Evolutionary conservation across 306 rosid genomes (phyloP).

Genomic region (Cajanus cajan): DNA sequence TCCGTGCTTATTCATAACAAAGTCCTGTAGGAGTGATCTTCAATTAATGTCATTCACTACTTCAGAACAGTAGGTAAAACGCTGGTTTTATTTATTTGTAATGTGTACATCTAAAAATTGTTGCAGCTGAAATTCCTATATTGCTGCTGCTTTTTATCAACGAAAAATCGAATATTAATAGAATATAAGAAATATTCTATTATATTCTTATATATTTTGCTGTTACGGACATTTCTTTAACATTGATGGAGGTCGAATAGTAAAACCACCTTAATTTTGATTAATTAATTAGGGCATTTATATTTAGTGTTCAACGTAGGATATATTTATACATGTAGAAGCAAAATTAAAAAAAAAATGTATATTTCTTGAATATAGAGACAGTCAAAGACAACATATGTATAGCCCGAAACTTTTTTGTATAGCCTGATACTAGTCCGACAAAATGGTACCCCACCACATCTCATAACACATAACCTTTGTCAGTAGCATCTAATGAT

Average conservation of each 20-base stretch:
- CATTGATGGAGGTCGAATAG: background rate
- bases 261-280: no score
- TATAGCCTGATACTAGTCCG: background rate
- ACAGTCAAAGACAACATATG: slow-evolving; percentile 21
- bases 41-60: no score
- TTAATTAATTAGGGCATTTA: background rate
- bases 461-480: slow-evolving; percentile 6
- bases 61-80: no score
- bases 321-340: background rate
- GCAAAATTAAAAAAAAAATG: background rate
- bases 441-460: slow-evolving; percentile 30
- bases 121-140: no score
- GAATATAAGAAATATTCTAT: no score
- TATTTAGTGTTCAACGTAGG: background rate
- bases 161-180: no score
- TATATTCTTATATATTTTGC: background rate
- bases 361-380: background rate
- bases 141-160: no score
- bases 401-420: no score
- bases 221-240: background rate
- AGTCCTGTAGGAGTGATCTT: no score
- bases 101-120: no score
- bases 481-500: slow-evolving; percentile 11
- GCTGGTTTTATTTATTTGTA: no score
- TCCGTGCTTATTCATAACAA: no score